Evolutionary conservation across 1,284 basidiomycete species (phyloP).

Genomic region (Flammula alnicola): DNA sequence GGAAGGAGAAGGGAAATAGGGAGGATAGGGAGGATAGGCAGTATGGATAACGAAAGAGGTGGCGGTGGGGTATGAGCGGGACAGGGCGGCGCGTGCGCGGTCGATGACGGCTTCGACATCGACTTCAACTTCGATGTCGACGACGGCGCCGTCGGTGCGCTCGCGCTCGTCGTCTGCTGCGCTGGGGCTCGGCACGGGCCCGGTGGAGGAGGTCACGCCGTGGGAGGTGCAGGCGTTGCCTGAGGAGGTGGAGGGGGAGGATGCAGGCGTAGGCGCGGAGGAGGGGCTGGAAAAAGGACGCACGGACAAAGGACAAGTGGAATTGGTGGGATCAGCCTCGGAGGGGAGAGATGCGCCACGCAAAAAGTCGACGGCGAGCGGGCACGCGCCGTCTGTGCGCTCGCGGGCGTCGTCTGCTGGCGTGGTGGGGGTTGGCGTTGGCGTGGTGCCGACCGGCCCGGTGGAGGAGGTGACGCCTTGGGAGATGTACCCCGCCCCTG

Average conservation of each 20-base stretch:
- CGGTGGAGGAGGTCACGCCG: constrained; percentile 12
- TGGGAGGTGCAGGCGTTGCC: constrained; percentile 10
- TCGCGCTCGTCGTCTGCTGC: constrained; percentile 4
- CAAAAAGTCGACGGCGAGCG: constrained; percentile 1
- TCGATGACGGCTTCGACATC: background rate
- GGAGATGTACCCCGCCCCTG: constrained; percentile 36
- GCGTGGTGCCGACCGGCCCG: constrained; percentile 27
- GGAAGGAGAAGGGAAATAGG: background rate
- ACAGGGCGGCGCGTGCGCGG: too few relatives aligned
- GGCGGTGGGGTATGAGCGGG: background rate
- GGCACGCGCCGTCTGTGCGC: constrained; percentile 3
- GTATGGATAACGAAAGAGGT: background rate
- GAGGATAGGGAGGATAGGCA: too few relatives aligned
- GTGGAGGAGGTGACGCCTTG: constrained; percentile 42
- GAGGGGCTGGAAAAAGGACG: background rate
- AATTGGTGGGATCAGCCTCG: background rate
- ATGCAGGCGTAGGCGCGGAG: too few relatives aligned
- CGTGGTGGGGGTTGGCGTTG: constrained; percentile 1
- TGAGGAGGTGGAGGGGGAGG: background rate
- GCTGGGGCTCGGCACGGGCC: constrained; percentile 5
- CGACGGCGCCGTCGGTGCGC: constrained; percentile 1
- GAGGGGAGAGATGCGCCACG: background rate
- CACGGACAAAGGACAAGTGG: background rate
- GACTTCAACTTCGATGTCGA: too few relatives aligned
- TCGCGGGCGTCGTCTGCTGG: constrained; percentile 15